Evolutionary conservation across 2,329 filamentous ascomycete species (phyloP).

Genomic region (Xylariaceae sp.): DNA sequence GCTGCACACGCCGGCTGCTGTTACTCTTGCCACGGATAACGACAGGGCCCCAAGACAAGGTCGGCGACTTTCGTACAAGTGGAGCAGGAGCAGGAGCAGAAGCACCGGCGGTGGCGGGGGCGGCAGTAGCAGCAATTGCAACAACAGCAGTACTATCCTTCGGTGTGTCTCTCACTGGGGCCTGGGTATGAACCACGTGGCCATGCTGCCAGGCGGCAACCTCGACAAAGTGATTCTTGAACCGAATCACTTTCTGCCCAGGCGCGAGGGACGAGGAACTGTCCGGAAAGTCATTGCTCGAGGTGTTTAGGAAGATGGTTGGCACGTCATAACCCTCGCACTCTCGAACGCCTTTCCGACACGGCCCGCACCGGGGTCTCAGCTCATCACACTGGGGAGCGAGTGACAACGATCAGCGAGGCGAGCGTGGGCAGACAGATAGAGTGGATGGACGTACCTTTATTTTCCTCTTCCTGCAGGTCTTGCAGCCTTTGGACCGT

Average conservation of each 20-base stretch:
- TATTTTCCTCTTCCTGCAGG: constrained; percentile 20
- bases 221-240: constrained; percentile 3
- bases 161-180: background rate
- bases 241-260: background rate
- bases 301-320: constrained; percentile 17
- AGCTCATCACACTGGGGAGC: constrained; percentile 21
- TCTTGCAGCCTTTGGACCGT: constrained; percentile 19
- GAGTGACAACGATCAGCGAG: too few relatives aligned
- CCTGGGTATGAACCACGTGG: background rate
- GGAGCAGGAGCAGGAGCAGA: too few relatives aligned
- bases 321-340: constrained; percentile 17
- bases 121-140: too few relatives aligned
- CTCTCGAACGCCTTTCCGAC: constrained; percentile 16
- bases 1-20: background rate
- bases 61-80: too few relatives aligned
- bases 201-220: constrained; percentile 4
- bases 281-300: constrained; percentile 7
- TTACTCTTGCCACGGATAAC: background rate
- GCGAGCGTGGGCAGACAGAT: background rate
- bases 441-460: constrained; percentile 12
- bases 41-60: too few relatives aligned
- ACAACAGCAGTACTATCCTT: too few relatives aligned
- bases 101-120: too few relatives aligned
- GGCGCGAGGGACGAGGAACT: background rate
- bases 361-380: constrained; percentile 18